Percentiles rank a stretch among this genome's conserved stretches.
Conservation (phyloP, 805 yeast genomes). For the Wickerhamomyces tratensis region DNA sequence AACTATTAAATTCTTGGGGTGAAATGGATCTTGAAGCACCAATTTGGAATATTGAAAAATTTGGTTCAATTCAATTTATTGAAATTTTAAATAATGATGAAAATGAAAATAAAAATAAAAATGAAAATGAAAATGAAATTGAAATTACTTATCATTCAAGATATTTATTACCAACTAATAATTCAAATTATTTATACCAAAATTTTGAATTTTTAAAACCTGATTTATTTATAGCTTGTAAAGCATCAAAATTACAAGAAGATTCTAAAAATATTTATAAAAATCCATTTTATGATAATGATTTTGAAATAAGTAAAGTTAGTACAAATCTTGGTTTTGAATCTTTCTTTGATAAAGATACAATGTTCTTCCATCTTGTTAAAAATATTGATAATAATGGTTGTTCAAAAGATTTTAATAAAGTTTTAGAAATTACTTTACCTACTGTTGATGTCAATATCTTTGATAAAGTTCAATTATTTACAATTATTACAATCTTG, state of each 20-base stretch:
- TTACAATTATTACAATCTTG: slow-evolving; percentile 26
- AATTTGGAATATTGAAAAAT: slow-evolving; percentile 30
- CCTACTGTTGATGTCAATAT: slow-evolving; percentile 31
- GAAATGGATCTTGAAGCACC: slow-evolving; percentile 52
- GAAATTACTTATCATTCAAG: slow-evolving; percentile 36
- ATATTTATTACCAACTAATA: slow-evolving; percentile 31
- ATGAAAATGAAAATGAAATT: slow-evolving; percentile 25
- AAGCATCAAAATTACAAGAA: slow-evolving; percentile 17
- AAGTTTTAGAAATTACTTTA: slow-evolving; percentile 19
- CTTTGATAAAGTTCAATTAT: slow-evolving; percentile 21
- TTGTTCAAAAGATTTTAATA: background rate
- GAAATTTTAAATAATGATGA: slow-evolving; percentile 15
- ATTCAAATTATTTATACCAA: slow-evolving; percentile 7
- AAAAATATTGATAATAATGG: background rate
- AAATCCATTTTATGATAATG: slow-evolving; percentile 21
- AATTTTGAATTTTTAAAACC: slow-evolving; percentile 25
- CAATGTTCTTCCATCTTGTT: slow-evolving; percentile 28
- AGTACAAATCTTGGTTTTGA: slow-evolving; percentile 32
- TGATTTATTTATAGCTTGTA: slow-evolving; percentile 41
- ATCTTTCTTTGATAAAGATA: slow-evolving; percentile 33
- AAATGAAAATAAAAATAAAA: too few relatives aligned
- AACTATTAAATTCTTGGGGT: slow-evolving; percentile 37
- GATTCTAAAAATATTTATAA: slow-evolving; percentile 14
- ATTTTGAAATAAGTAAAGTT: slow-evolving; percentile 11
- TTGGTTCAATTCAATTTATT: slow-evolving; percentile 39